A percentile compares a stretch with the other conserved stretches of the same genome.
phyloP scores from a whole-genome alignment of 441 rosid species.

The Arabidopsis lyrata region DNA sequence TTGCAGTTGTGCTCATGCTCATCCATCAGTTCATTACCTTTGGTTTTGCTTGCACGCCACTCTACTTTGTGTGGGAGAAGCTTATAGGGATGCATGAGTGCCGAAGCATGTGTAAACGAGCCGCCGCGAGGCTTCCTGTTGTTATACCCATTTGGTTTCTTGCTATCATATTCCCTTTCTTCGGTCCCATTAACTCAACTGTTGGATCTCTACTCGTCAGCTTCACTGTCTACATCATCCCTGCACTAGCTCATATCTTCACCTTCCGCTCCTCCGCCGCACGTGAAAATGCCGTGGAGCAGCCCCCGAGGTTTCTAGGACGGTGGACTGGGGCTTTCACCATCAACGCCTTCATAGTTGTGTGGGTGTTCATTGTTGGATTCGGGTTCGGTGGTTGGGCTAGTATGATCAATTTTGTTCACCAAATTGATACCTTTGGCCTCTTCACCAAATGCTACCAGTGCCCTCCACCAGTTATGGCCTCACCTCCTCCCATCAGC shows the following conservation, averaged over 20 bases:
- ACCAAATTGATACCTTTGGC: conserved; percentile 75
- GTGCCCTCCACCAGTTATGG: conserved; percentile 46
- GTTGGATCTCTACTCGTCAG: conserved; percentile 81
- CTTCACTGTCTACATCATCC: conserved; percentile 81
- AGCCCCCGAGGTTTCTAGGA: conserved; percentile 61
- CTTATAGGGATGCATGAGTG: conserved; percentile 74
- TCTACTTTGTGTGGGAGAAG: conserved; percentile 79
- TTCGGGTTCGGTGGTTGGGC: conserved; percentile 86
- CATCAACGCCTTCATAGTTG: conserved; percentile 60
- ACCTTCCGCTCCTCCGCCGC: conserved; percentile 69
- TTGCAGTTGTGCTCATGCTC: conserved; percentile 73
- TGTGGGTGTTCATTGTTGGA: conserved; percentile 68
- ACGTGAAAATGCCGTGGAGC: conserved; percentile 75
- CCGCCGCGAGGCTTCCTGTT: conserved; percentile 68
- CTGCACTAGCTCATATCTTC: conserved; percentile 69
- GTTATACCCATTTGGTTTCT: conserved; percentile 76
- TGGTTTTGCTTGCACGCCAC: conserved; percentile 74
- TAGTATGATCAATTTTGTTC: conserved; percentile 64
- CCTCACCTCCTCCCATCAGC: conserved; percentile 52
- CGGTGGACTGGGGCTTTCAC: conserved; percentile 66
- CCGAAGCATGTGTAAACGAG: conserved; percentile 68
- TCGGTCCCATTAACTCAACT: conserved; percentile 77
- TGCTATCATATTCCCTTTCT: conserved; percentile 72
- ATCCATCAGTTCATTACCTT: conserved; percentile 80
- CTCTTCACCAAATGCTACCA: conserved; percentile 76